Base-by-base conservation (phyloP, 2,329 filamentous ascomycete species). In the Alternaria panax region DNA sequence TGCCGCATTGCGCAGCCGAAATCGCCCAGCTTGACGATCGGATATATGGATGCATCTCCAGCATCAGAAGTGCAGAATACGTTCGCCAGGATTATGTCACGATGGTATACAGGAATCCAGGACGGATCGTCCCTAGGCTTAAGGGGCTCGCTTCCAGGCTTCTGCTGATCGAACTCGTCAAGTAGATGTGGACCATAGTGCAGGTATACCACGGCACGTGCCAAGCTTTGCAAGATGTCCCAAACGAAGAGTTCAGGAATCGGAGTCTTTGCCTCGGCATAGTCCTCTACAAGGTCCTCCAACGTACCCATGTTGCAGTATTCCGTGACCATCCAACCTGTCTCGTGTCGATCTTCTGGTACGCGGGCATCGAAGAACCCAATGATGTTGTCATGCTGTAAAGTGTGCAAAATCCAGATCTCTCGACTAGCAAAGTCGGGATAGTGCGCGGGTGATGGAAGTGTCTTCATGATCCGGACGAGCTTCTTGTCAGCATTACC, bases 1-100 rank as follows among this genome's bases (percentile, higher is more conserved):
- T 52, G 36, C 36, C n/a, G 25, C 32, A 25, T 24, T 14, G 50
- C 50, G 50, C 50, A 52, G 25, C 50, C 50, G 18, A 52, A 52
- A 34, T 41, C 36, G 18, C 34, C 18, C 5, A 52, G 4, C 18
- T 42, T 52, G 7, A 42, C 36, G 12, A 30, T 42, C 8, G 36
- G 40, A 41, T 52, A 41, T 1, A n/a, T 18, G 24, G 7, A 14
- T 14, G 27, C 25, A 30, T 25, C 5, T 2, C 32, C 6, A 11
- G 30, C 5, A 2, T 4, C 41, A 5, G 48, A 46, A 30, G n/a
- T 32, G 43, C n/a, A 5, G 3, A 46, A 46, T 8, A 46, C 43
- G 43, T 46, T 46, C 0, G 43, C n/a, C 27, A 30, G n/a, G 2
- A 46, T 46, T 12, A 30, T 46, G n/a, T 46, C 43, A n/a, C 43